A percentile compares a stretch with the other conserved stretches of the same genome.
These are phyloP conservation scores for Daldinia sp. DNA, from an alignment of 2,329 filamentous ascomycete species.

Conservation along the genomic window DNA sequence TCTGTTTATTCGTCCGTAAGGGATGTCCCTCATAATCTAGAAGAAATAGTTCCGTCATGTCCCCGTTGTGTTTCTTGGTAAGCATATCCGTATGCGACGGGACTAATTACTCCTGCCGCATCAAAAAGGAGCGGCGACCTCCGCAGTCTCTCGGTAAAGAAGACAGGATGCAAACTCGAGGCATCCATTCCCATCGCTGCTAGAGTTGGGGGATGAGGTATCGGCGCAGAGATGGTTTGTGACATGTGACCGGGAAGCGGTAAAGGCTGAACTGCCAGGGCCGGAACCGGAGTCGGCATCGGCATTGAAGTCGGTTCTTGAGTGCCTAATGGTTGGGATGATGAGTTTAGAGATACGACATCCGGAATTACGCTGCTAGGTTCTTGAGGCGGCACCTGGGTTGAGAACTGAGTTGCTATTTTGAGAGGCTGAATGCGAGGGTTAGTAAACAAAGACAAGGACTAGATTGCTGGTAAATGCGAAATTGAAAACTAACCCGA, in stretches of 20 bases:
- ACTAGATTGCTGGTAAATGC: neutral
- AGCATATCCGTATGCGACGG: slow-evolving; percentile 68
- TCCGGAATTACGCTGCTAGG: neutral
- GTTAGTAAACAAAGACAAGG: neutral
- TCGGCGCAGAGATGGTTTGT: neutral
- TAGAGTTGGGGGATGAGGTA: neutral
- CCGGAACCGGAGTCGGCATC: slow-evolving; percentile 17
- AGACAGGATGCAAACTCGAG: slow-evolving; percentile 74
- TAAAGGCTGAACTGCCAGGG: slow-evolving; percentile 14
- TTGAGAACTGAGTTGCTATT: neutral
- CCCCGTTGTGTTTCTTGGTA: slow-evolving; percentile 57
- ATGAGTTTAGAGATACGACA: neutral
- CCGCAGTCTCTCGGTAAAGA: slow-evolving; percentile 73
- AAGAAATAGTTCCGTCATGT: slow-evolving; percentile 41
- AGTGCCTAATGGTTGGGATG: neutral
- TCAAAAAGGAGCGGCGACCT: slow-evolving; percentile 57
- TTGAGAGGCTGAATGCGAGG: neutral
- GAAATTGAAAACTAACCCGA: slow-evolving; percentile 28
- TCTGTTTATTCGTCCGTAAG: neutral
- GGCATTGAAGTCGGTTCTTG: slow-evolving; percentile 3
- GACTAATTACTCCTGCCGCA: slow-evolving; percentile 49
- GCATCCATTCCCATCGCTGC: slow-evolving; percentile 50
- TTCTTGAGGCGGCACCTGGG: neutral
- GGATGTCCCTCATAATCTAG: slow-evolving; percentile 49
- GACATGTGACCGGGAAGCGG: slow-evolving; percentile 19